Percentiles rank a stretch among this genome's conserved stretches.
Evolutionary conservation across 176 grass and related monocot genomes (phyloP).

Genomic region (Poa pratensis): DNA sequence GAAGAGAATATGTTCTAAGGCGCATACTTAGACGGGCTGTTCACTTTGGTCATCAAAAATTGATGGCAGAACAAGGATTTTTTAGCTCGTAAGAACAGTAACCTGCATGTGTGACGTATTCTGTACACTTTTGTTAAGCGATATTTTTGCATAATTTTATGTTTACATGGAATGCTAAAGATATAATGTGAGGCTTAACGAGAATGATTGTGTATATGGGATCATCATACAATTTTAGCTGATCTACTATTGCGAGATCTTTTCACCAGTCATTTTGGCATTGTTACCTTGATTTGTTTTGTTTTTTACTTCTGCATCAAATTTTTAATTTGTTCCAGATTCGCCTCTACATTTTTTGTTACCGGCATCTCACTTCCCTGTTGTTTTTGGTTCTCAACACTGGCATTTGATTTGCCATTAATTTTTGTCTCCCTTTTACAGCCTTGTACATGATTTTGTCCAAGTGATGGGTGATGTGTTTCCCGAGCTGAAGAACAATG

Average conservation of each 20-base stretch:
- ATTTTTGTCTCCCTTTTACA: slow-evolving; percentile 45
- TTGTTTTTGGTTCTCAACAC: neutral
- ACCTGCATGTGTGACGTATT: neutral
- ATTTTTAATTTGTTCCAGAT: neutral
- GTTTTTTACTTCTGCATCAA: neutral
- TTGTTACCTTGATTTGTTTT: neutral
- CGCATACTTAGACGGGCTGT: slow-evolving; percentile 94
- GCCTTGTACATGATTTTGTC: slow-evolving; percentile 86
- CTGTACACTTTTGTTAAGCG: slow-evolving; percentile 13
- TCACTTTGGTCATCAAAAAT: slow-evolving; percentile 90
- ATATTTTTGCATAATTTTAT: slow-evolving; percentile 10
- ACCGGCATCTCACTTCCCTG: neutral
- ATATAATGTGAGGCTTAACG: neutral
- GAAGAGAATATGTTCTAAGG: slow-evolving; percentile 96
- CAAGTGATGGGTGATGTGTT: slow-evolving; percentile 87
- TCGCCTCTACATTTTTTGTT: neutral
- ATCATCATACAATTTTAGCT: neutral
- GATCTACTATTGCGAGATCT: neutral
- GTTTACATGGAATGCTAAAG: neutral
- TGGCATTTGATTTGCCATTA: slow-evolving; percentile 24
- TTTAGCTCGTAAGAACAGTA: slow-evolving; percentile 76
- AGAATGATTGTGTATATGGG: neutral
- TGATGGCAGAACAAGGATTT: slow-evolving; percentile 84
- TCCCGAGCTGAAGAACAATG: slow-evolving; percentile 77
- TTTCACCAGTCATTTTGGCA: neutral